Base-by-base conservation (phyloP, 2,329 filamentous ascomycete species). In the Colletotrichum simmondsii region DNA sequence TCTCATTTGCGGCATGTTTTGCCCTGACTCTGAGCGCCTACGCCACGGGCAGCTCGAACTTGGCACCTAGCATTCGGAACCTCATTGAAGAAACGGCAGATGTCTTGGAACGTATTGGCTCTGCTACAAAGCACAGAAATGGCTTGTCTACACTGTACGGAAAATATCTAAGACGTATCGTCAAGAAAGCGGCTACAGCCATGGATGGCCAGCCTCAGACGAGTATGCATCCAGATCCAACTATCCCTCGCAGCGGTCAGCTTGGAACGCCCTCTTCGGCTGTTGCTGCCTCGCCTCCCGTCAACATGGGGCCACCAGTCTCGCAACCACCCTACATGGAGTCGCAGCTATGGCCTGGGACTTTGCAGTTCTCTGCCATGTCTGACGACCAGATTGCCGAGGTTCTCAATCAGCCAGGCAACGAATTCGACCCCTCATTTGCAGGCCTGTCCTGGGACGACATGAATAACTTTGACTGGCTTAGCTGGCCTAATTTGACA, bases 1-100 rank as follows among this genome's bases (percentile, higher is more conserved):
- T 94, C 14, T 93, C 92, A 1, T 94, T 94, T 75, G 92, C 92
- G 0, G 91, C 91, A 5, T 93, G 91, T 76, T 93, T 92, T 74
- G 91, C 91, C 0, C 81, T 93, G n/a, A 88, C 89, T 11, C 85
- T 93, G 5, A 92, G 90, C 75, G 87, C 89, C 0, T 89, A 90
- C 60, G 86, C 89, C 3, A 85, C 87, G 0, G 89, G 87, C 32
- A 87, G 86, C 69, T 91, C 88, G 0, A 88, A 87, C 64, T 80
- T 93, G 0, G 90, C 90, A 0, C 90, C 91, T 0, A 92, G 91
- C 75, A 89, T 93, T 16, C 83, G 91, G 58, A 87, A 88, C 63
- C 81, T 94, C 68, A 90, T 94, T 46, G 89, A 92, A 73, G 92
- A 94, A 78, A 90, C 91, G 0, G 92, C 92, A 1, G 89, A 88